phyloP scores from a whole-genome alignment of 2,329 filamentous ascomycete species.

The Trichophyton schoenleinii region DNA sequence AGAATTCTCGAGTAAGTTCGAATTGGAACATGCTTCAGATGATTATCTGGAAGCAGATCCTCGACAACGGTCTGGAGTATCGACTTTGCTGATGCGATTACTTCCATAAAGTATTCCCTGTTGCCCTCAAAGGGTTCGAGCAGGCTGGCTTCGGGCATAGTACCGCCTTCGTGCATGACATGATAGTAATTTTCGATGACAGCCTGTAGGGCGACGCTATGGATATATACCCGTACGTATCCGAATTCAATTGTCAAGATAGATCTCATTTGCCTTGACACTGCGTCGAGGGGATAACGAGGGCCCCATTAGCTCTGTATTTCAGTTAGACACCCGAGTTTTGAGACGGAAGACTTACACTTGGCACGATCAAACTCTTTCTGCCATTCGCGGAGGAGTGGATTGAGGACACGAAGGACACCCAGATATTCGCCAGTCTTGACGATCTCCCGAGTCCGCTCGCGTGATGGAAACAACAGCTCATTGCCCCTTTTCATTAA shows the following conservation, averaged over 20 bases:
- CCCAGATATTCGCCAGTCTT: constrained; percentile 65
- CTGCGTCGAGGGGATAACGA: constrained; percentile 34
- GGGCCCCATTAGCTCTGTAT: constrained; percentile 4
- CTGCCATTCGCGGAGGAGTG: constrained; percentile 63
- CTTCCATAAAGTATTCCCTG: constrained; percentile 42
- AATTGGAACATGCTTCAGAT: constrained; percentile 43
- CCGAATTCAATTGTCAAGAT: constrained; percentile 43
- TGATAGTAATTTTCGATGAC: constrained; percentile 34
- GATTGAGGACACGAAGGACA: constrained; percentile 63
- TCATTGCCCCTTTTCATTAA: constrained; percentile 78
- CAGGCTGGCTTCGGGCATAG: constrained; percentile 12
- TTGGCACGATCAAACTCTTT: constrained; percentile 30
- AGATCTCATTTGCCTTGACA: constrained; percentile 40
- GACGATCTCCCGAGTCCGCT: constrained; percentile 70
- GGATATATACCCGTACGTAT: constrained; percentile 34
- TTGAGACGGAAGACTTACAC: constrained; percentile 22
- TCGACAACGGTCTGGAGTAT: constrained; percentile 42
- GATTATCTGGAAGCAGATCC: constrained; percentile 39
- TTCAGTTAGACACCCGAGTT: not conserved
- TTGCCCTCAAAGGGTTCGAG: constrained; percentile 29
- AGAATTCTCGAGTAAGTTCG: constrained; percentile 47
- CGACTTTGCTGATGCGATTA: constrained; percentile 42
- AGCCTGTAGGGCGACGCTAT: constrained; percentile 43
- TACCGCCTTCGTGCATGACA: constrained; percentile 7
- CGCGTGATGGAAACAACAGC: constrained; percentile 64